Percentiles rank a stretch among this genome's conserved stretches.
Conservation (phyloP, 306 rosid species). For the Prunus padus region DNA sequence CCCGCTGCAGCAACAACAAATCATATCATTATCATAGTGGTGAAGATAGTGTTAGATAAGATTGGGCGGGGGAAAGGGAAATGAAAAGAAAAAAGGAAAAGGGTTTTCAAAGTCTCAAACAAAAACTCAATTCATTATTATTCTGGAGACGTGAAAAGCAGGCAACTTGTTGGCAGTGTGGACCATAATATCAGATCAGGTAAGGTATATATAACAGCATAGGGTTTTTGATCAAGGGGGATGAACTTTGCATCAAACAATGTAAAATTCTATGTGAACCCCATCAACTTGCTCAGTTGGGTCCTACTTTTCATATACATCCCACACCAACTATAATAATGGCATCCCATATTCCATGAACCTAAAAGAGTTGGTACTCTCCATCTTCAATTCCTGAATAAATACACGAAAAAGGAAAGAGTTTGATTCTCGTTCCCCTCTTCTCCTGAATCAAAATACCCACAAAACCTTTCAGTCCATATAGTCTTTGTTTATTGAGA, state of each 20-base stretch:
- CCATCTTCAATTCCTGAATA: not conserved
- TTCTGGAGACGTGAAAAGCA: conserved; percentile 2
- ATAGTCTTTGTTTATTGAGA: not conserved
- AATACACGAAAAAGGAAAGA: not conserved
- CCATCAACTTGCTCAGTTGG: not conserved
- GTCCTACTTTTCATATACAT: not conserved
- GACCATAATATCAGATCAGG: conserved; percentile 2
- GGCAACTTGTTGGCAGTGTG: not conserved
- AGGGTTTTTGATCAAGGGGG: not conserved
- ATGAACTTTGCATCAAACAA: not conserved
- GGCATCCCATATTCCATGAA: not conserved
- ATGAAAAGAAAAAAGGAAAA: not conserved
- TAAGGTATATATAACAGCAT: not conserved
- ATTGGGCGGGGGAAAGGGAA: not conserved
- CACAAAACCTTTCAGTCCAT: not conserved
- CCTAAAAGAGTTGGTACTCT: not conserved
- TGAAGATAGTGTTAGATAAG: conserved; percentile 1
- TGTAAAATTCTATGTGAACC: not conserved
- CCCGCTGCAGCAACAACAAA: not conserved
- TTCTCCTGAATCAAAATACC: not conserved
- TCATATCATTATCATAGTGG: not conserved
- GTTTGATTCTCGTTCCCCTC: not conserved
- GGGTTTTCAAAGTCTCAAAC: not conserved
- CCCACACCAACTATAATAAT: not conserved
- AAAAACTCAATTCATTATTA: not conserved